These are phyloP conservation scores for Tolypocladium tropicale DNA, from an alignment of 2,329 filamentous ascomycete species.

Conservation along the genomic window DNA sequence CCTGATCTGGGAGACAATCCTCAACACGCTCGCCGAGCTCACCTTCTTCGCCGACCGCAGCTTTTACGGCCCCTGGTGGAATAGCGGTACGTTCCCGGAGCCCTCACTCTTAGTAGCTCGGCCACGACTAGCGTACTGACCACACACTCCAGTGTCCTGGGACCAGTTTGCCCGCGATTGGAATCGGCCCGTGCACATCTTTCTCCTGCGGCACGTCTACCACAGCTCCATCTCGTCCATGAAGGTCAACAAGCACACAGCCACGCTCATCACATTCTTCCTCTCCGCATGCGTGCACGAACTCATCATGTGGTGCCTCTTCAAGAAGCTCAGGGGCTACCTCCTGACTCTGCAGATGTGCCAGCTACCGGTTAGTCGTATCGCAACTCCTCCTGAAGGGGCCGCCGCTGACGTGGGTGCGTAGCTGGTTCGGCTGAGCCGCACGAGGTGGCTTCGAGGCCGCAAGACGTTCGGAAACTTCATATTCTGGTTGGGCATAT, in stretches of 20 bases:
- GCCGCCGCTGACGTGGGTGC: background rate
- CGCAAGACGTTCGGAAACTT: constrained; percentile 58
- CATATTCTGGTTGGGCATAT: constrained; percentile 71
- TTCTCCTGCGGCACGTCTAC: constrained; percentile 69
- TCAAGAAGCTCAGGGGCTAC: constrained; percentile 68
- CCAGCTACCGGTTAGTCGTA: constrained; percentile 49
- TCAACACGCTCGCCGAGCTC: constrained; percentile 68
- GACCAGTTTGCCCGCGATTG: constrained; percentile 73
- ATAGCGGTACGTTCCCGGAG: constrained; percentile 30
- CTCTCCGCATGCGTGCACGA: constrained; percentile 64
- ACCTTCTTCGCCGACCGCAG: constrained; percentile 68
- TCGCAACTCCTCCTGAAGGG: too few relatives aligned
- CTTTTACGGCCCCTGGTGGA: constrained; percentile 60
- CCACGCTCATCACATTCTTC: constrained; percentile 67
- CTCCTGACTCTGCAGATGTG: constrained; percentile 63
- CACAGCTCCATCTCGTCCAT: constrained; percentile 67
- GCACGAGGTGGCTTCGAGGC: constrained; percentile 55
- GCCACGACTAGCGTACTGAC: background rate
- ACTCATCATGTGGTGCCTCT: constrained; percentile 70
- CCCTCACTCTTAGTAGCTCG: background rate
- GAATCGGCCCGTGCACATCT: constrained; percentile 70
- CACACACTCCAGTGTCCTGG: constrained; percentile 39
- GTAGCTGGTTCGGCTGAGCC: constrained; percentile 53
- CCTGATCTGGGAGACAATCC: constrained; percentile 66
- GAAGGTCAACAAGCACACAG: constrained; percentile 57